These are phyloP conservation scores for Dovyalis caffra DNA, from an alignment of 345 rosid species.

Conservation along the genomic window DNA sequence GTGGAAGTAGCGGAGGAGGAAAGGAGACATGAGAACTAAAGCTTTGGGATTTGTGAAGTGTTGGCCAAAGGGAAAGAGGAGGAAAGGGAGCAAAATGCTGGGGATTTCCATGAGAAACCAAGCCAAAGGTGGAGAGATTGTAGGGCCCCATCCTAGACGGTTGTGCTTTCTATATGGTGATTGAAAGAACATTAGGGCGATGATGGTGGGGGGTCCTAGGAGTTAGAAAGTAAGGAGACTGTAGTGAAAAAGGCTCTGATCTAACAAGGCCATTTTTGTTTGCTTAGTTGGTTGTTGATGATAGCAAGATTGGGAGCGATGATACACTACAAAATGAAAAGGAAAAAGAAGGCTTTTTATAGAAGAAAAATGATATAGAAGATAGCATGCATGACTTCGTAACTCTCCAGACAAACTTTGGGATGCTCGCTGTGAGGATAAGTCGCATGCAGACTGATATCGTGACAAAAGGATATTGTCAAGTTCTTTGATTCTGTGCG, in stretches of 20 bases:
- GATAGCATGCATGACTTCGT: too few relatives aligned
- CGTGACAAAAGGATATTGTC: too few relatives aligned
- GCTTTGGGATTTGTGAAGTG: slow-evolving; percentile 57
- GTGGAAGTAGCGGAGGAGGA: slow-evolving; percentile 74
- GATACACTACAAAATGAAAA: background rate
- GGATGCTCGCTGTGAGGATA: too few relatives aligned
- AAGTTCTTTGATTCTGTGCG: too few relatives aligned
- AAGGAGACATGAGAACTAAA: slow-evolving; percentile 57
- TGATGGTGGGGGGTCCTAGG: slow-evolving; percentile 64
- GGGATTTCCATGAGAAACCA: slow-evolving; percentile 99
- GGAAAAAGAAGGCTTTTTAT: background rate
- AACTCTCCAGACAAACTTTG: too few relatives aligned
- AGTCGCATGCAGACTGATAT: too few relatives aligned
- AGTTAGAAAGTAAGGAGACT: slow-evolving; percentile 54
- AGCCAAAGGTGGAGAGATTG: slow-evolving; percentile 65
- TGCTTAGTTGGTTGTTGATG: background rate
- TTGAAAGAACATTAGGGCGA: slow-evolving; percentile 62
- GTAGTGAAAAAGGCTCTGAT: slow-evolving; percentile 46
- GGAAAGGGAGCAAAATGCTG: slow-evolving; percentile 63
- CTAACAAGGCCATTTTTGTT: slow-evolving; percentile 30
- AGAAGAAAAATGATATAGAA: background rate
- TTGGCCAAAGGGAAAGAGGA: slow-evolving; percentile 68
- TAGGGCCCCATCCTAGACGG: slow-evolving; percentile 92
- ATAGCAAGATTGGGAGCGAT: background rate
- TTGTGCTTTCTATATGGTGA: slow-evolving; percentile 94